phyloP scores from a whole-genome alignment of 2,329 filamentous ascomycete genomes.

The Polytolypa hystricis region DNA sequence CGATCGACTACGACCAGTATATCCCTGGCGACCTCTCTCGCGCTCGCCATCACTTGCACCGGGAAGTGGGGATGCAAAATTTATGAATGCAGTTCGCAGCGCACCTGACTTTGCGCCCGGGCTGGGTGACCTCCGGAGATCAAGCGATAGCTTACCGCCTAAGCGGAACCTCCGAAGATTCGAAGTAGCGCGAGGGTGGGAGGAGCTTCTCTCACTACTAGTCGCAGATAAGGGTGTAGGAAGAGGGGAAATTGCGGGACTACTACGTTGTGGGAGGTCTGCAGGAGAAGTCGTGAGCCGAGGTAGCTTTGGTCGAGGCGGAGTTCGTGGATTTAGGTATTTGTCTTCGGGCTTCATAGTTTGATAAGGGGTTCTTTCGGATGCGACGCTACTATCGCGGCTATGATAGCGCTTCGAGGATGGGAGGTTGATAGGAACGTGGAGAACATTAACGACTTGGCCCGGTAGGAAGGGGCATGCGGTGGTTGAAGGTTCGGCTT shows the following conservation, averaged over 20 bases:
- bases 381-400: conserved; percentile 51
- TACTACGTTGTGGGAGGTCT: conserved; percentile 3
- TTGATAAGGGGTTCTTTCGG: conserved; percentile 48
- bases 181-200: conserved; percentile 24
- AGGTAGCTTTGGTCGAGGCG: conserved; percentile 37
- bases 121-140: conserved; percentile 20
- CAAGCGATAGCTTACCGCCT: conserved; percentile 17
- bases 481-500: conserved; percentile 60
- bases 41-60: conserved; percentile 10
- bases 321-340: conserved; percentile 57
- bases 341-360: conserved; percentile 72
- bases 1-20: not conserved
- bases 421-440: conserved; percentile 60
- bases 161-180: conserved; percentile 15
- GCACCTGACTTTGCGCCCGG: conserved; percentile 27
- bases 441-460: conserved; percentile 73
- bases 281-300: conserved; percentile 36
- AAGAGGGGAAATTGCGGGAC: conserved; percentile 14
- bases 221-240: conserved; percentile 16
- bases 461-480: conserved; percentile 78
- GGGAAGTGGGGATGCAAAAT: conserved; percentile 20
- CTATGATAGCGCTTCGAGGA: conserved; percentile 35
- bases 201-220: conserved; percentile 20
- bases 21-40: not conserved
- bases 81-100: conserved; percentile 27